Conservation (phyloP, 1,139 yeast species). For the Zygosaccharomyces pseudobailii region DNA sequence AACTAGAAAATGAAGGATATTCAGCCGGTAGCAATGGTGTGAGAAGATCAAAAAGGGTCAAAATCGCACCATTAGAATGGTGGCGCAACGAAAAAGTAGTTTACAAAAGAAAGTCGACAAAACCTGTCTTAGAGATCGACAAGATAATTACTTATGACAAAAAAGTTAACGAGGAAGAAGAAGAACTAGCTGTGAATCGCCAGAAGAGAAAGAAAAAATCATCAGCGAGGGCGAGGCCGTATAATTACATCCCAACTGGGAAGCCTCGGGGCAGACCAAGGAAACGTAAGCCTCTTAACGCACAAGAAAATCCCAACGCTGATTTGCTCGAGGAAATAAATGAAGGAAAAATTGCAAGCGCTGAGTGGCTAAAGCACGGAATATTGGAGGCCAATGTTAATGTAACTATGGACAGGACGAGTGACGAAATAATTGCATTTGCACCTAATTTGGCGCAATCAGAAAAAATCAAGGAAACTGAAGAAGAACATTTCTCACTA, state of each 20-base stretch:
- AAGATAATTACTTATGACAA: slow-evolving; percentile 47
- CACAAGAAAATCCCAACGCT: slow-evolving; percentile 18
- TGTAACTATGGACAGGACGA: slow-evolving; percentile 43
- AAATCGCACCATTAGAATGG: slow-evolving; percentile 69
- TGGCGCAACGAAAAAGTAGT: slow-evolving; percentile 82
- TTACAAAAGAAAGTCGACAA: slow-evolving; percentile 48
- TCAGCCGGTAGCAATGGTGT: slow-evolving; percentile 18
- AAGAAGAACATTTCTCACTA: slow-evolving; percentile 54
- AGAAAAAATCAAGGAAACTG: slow-evolving; percentile 40
- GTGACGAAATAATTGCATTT: slow-evolving; percentile 57
- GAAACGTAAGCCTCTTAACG: slow-evolving; percentile 10
- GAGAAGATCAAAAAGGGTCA: slow-evolving; percentile 58
- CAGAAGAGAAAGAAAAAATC: slow-evolving; percentile 21
- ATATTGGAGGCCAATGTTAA: slow-evolving; percentile 52
- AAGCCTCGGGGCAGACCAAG: slow-evolving; percentile 27
- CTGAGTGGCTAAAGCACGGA: slow-evolving; percentile 54
- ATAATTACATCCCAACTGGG: slow-evolving; percentile 27
- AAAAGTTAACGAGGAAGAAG: slow-evolving; percentile 29
- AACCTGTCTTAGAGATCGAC: slow-evolving; percentile 55
- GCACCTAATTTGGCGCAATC: slow-evolving; percentile 59
- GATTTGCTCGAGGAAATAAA: slow-evolving; percentile 22
- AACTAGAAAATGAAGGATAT: slow-evolving; percentile 16
- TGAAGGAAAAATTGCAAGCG: slow-evolving; percentile 41
- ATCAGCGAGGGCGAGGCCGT: slow-evolving; percentile 20
- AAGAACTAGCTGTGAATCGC: slow-evolving; percentile 10